phyloP scores from a whole-genome alignment of 2,329 filamentous ascomycete species.

The Sporothrix variecibatus region DNA sequence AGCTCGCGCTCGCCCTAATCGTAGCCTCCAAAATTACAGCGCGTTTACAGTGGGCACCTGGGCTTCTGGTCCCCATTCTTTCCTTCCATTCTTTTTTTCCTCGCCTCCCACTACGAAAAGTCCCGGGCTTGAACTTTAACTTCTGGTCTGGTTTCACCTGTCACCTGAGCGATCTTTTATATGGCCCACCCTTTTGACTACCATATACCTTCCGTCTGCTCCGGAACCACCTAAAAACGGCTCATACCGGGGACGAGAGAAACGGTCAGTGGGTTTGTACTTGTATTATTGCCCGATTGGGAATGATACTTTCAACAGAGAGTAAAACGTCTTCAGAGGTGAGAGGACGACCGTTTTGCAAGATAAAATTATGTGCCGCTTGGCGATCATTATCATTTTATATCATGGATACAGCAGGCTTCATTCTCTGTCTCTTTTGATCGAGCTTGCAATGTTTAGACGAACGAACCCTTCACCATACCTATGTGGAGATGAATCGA shows the following conservation, averaged over 20 bases:
- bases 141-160: neutral
- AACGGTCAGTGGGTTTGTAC: neutral
- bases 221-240: neutral
- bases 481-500: no score
- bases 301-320: neutral
- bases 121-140: neutral
- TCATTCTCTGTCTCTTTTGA: neutral
- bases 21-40: neutral
- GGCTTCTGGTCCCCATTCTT: neutral
- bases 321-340: neutral
- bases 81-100: neutral
- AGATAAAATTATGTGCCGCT: neutral
- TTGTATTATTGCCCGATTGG: neutral
- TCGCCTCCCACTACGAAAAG: constrained; percentile 3
- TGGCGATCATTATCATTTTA: neutral
- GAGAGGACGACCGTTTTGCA: neutral
- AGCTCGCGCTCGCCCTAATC: neutral
- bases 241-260: neutral
- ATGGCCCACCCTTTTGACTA: neutral
- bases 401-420: neutral
- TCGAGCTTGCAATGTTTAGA: neutral
- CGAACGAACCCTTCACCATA: no score
- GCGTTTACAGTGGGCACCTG: neutral
- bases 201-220: neutral
- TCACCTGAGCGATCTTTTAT: neutral